phyloP scores from a whole-genome alignment of 768 basidiomycete species.

The Suillus alpinus region DNA sequence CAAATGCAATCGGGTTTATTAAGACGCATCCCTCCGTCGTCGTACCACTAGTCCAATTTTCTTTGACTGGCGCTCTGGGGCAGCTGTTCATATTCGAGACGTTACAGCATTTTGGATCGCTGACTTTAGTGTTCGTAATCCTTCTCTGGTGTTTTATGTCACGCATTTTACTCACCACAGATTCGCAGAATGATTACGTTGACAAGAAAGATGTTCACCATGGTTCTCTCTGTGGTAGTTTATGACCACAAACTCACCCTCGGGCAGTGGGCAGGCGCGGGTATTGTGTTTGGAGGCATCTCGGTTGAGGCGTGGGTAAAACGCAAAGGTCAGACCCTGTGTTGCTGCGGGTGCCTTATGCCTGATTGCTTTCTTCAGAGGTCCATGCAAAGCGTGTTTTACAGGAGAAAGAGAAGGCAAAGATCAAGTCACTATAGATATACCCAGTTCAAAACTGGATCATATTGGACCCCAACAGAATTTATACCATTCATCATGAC shows the following conservation, averaged over 20 bases:
- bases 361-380: slow-evolving; percentile 42
- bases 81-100: slow-evolving; percentile 99
- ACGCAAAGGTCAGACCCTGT: slow-evolving; percentile 60
- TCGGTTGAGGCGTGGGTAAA: slow-evolving; percentile 92
- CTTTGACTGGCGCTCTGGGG: slow-evolving; percentile 87
- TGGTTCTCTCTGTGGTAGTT: slow-evolving; percentile 91
- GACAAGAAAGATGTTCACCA: slow-evolving; percentile 95
- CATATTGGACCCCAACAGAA: neutral
- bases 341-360: neutral
- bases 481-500: neutral
- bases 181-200: slow-evolving; percentile 81
- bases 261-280: slow-evolving; percentile 94
- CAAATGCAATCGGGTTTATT: slow-evolving; percentile 70
- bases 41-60: slow-evolving; percentile 76
- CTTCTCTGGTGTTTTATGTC: slow-evolving; percentile 2
- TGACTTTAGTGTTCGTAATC: slow-evolving; percentile 78
- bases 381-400: slow-evolving; percentile 78
- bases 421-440: slow-evolving; percentile 70
- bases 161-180: slow-evolving; percentile 7
- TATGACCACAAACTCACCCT: slow-evolving; percentile 81
- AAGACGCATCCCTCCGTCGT: slow-evolving; percentile 72
- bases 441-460: slow-evolving; percentile 8
- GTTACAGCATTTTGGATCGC: slow-evolving; percentile 83
- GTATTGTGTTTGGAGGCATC: slow-evolving; percentile 92
- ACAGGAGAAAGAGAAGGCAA: slow-evolving; percentile 81